phyloP scores from a whole-genome alignment of 208 protist genomes.

The Trypanosomatidae sp. region DNA sequence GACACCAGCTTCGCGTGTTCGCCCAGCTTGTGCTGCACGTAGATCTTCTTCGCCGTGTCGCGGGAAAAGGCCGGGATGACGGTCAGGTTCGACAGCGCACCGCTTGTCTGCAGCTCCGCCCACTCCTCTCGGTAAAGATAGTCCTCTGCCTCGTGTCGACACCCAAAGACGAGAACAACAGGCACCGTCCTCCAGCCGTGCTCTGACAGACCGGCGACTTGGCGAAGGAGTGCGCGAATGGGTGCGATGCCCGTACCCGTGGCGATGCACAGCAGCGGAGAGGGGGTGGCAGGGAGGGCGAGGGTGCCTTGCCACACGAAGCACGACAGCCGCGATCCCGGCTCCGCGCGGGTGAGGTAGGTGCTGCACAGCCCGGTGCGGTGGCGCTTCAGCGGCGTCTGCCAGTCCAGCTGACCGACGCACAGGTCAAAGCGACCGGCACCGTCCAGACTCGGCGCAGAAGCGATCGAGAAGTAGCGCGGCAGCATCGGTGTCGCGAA shows the following conservation, averaged over 20 bases:
- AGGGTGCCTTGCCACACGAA: constrained; percentile 74
- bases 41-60: constrained; percentile 73
- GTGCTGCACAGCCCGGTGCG: constrained; percentile 78
- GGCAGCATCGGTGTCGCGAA: constrained; percentile 67
- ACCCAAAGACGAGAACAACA: constrained; percentile 81
- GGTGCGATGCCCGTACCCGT: constrained; percentile 88
- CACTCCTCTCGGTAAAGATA: constrained; percentile 80
- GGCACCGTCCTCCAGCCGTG: constrained; percentile 44
- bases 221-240: constrained; percentile 63
- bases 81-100: constrained; percentile 37
- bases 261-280: constrained; percentile 66
- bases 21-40: constrained; percentile 87
- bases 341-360: constrained; percentile 27
- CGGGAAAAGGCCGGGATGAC: constrained; percentile 85
- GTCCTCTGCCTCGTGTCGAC: constrained; percentile 63
- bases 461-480: constrained; percentile 80
- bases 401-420: constrained; percentile 75
- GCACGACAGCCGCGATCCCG: constrained; percentile 49
- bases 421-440: constrained; percentile 39
- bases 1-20: constrained; percentile 55
- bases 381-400: constrained; percentile 71
- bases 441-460: constrained; percentile 53
- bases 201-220: constrained; percentile 41
- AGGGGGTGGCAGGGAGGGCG: constrained; percentile 31
- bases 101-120: constrained; percentile 22